phyloP scores from a whole-genome alignment of 768 basidiomycete species.

The Mycena olivaceomarginata region DNA sequence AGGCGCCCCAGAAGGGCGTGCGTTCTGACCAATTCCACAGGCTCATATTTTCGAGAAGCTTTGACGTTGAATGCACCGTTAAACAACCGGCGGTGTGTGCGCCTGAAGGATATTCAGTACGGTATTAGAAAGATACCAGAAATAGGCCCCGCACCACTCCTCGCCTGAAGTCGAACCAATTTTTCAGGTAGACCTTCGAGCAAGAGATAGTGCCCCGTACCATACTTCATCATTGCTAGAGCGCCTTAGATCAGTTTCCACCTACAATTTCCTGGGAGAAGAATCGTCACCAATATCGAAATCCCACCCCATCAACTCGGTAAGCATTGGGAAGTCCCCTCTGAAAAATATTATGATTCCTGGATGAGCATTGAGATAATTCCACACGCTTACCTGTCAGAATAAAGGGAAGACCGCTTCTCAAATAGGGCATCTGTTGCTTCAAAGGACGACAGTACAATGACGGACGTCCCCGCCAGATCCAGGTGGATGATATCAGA shows the following conservation, averaged over 20 bases:
- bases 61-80: constrained; percentile 1
- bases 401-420: constrained; percentile 61
- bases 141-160: constrained; percentile 7
- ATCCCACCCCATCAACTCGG: constrained; percentile 17
- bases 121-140: background rate
- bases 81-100: constrained; percentile 7
- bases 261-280: background rate
- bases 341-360: background rate
- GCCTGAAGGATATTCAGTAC: constrained; percentile 5
- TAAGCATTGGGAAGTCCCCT: constrained; percentile 5
- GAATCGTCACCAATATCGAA: background rate
- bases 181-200: background rate
- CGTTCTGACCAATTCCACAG: constrained; percentile 9
- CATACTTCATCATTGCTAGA: constrained; percentile 13
- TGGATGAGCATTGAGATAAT: background rate
- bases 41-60: background rate
- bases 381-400: constrained; percentile 54
- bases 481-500: no score
- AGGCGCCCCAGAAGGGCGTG: constrained; percentile 56
- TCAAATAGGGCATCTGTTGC: constrained; percentile 59
- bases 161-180: constrained; percentile 7
- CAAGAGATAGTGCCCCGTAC: constrained; percentile 2
- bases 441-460: no score
- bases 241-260: background rate
- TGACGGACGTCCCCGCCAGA: no score